A percentile compares a stretch with the other conserved stretches of the same genome.
Evolutionary conservation across 208 protist genomes (phyloP).

Genomic region (Trichomonas tenax): DNA sequence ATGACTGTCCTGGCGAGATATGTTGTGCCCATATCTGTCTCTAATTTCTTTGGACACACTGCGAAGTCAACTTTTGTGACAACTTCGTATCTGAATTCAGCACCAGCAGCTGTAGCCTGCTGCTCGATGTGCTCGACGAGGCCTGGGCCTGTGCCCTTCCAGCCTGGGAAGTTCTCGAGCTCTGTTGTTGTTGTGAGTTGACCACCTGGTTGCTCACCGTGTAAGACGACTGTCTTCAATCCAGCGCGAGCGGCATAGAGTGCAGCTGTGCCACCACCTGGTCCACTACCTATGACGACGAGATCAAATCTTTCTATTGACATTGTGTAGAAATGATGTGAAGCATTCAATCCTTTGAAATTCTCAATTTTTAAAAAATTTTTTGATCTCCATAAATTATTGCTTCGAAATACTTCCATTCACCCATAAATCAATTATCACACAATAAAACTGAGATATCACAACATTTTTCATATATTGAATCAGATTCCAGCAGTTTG

Average conservation of each 20-base stretch:
- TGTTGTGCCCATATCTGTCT: background rate
- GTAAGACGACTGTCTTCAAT: conserved; percentile 34
- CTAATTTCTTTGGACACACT: background rate
- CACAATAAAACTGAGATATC: too few species aligned
- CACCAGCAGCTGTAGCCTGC: conserved; percentile 29
- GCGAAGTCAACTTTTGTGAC: conserved; percentile 38
- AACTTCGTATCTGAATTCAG: conserved; percentile 39
- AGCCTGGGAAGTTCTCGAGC: conserved; percentile 56
- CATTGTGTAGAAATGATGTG: background rate
- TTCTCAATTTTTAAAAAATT: too few species aligned
- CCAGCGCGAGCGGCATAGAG: conserved; percentile 51
- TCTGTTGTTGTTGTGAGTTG: conserved; percentile 57
- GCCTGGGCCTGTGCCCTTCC: conserved; percentile 27
- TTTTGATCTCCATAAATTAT: too few species aligned
- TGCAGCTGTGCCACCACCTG: conserved; percentile 50
- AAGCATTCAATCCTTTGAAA: too few species aligned
- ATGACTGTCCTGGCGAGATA: conserved; percentile 42
- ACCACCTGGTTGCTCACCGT: conserved; percentile 42
- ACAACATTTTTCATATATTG: too few species aligned
- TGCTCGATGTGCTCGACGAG: conserved; percentile 40
- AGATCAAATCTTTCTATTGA: background rate
- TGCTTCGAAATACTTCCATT: too few species aligned
- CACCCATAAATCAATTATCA: too few species aligned
- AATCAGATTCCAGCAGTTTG: too few species aligned
- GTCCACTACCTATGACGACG: background rate